Conservation (phyloP, 78 protist genomes). For the Dictyostelium capitatum region DNA sequence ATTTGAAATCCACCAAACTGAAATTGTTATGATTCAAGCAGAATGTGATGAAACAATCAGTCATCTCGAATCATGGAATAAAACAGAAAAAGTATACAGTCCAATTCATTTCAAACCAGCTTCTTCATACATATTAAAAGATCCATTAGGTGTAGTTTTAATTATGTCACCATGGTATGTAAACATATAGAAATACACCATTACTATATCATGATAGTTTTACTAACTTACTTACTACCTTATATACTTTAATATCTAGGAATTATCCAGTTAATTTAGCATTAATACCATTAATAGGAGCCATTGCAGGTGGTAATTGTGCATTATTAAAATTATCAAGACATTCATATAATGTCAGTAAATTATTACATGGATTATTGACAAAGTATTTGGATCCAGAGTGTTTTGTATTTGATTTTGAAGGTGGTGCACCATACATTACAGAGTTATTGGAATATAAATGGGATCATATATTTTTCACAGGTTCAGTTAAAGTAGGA, state of each 20-base stretch:
- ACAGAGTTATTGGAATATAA: constrained; percentile 71
- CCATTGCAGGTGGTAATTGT: constrained; percentile 96
- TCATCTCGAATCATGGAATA: constrained; percentile 50
- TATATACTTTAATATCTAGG: too few species aligned
- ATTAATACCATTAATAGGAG: constrained; percentile 88
- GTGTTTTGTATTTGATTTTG: constrained; percentile 47
- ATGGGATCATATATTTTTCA: constrained; percentile 90
- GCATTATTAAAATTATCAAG: constrained; percentile 92
- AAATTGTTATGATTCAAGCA: constrained; percentile 34
- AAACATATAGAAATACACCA: too few species aligned
- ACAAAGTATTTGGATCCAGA: constrained; percentile 67
- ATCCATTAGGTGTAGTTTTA: constrained; percentile 95
- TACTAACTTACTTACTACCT: not conserved
- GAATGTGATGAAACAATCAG: constrained; percentile 53
- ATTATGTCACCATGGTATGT: constrained; percentile 94
- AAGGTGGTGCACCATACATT: constrained; percentile 70
- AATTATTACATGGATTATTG: constrained; percentile 52
- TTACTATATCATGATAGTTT: not conserved
- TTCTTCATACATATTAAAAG: constrained; percentile 69
- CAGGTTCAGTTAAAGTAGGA: constrained; percentile 91
- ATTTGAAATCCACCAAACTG: constrained; percentile 69
- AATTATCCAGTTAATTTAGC: constrained; percentile 85
- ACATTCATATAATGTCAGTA: constrained; percentile 29
- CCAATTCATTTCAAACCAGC: constrained; percentile 66
- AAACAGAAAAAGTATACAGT: constrained; percentile 65